phyloP scores from a whole-genome alignment of 495 filamentous ascomycete genomes.

The Neurospora sp. region DNA sequence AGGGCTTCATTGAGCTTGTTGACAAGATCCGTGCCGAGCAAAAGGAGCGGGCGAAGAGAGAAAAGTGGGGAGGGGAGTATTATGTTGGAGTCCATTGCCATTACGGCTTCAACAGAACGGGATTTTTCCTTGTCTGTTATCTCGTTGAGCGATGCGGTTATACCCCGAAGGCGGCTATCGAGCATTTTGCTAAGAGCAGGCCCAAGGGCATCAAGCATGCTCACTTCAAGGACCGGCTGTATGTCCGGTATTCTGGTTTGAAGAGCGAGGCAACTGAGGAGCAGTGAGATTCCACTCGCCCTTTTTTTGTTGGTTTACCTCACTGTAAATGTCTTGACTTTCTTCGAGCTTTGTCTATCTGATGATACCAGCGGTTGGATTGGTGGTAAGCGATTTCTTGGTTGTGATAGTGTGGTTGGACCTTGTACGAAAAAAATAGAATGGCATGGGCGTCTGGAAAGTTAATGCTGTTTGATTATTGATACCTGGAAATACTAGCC shows the following conservation, averaged over 20 bases:
- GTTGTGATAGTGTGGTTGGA: not conserved
- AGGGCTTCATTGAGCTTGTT: constrained; percentile 66
- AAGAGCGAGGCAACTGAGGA: constrained; percentile 6
- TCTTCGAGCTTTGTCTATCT: not conserved
- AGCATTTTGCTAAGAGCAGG: constrained; percentile 62
- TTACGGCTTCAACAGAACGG: constrained; percentile 88
- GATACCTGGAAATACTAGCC: not conserved
- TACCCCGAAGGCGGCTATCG: constrained; percentile 65
- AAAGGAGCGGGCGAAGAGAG: constrained; percentile 26
- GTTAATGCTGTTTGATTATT: not conserved
- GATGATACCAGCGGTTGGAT: not conserved
- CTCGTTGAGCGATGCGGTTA: constrained; percentile 72
- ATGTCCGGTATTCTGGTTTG: constrained; percentile 55
- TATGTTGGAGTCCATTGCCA: constrained; percentile 85
- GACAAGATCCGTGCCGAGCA: constrained; percentile 54
- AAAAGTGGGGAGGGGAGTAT: constrained; percentile 28
- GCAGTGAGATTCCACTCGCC: not conserved
- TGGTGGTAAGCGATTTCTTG: not conserved
- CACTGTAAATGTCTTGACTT: not conserved
- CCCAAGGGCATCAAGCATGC: constrained; percentile 81
- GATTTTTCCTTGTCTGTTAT: constrained; percentile 86
- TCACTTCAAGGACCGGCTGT: constrained; percentile 81
- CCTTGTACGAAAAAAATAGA: not conserved
- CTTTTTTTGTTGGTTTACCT: not conserved
- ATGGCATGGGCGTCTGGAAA: not conserved